Conservation (phyloP, 805 yeast genomes). For the Pichia phayaonensis region DNA sequence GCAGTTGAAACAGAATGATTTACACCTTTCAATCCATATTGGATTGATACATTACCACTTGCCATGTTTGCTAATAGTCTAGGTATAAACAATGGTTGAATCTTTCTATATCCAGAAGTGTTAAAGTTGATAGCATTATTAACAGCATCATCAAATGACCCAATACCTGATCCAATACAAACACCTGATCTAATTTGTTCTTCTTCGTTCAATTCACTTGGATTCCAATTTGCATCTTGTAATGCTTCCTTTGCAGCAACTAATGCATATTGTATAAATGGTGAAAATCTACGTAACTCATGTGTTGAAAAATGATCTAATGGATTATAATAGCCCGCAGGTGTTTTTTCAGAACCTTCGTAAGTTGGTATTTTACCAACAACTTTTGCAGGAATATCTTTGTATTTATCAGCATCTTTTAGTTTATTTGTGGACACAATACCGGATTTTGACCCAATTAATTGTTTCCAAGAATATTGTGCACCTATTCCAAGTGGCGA, state of each 20-base stretch:
- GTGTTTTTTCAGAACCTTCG: constrained; percentile 29
- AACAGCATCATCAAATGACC: constrained; percentile 68
- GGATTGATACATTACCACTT: constrained; percentile 81
- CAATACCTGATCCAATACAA: constrained; percentile 90
- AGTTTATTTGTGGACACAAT: constrained; percentile 43
- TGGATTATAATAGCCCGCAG: constrained; percentile 37
- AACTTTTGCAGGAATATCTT: constrained; percentile 57
- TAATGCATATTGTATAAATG: constrained; percentile 70
- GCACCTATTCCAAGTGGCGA: constrained; percentile 81
- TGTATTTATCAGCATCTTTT: constrained; percentile 39
- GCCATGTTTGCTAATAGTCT: constrained; percentile 86
- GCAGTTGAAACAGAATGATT: constrained; percentile 88
- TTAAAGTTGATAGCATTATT: constrained; percentile 45
- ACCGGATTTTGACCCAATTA: constrained; percentile 50
- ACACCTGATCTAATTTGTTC: constrained; percentile 50
- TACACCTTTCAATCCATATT: constrained; percentile 73
- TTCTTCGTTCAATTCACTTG: constrained; percentile 24
- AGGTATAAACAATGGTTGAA: constrained; percentile 85
- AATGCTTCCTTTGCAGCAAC: constrained; percentile 76
- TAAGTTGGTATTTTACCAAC: constrained; percentile 64
- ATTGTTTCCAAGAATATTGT: constrained; percentile 42
- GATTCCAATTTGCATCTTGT: constrained; percentile 51
- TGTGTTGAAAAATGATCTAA: constrained; percentile 39
- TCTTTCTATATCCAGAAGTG: constrained; percentile 50
- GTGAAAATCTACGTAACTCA: constrained; percentile 57